These are phyloP conservation scores for Boletus subcaerulescens DNA, from an alignment of 768 basidiomycete species.

Conservation along the genomic window DNA sequence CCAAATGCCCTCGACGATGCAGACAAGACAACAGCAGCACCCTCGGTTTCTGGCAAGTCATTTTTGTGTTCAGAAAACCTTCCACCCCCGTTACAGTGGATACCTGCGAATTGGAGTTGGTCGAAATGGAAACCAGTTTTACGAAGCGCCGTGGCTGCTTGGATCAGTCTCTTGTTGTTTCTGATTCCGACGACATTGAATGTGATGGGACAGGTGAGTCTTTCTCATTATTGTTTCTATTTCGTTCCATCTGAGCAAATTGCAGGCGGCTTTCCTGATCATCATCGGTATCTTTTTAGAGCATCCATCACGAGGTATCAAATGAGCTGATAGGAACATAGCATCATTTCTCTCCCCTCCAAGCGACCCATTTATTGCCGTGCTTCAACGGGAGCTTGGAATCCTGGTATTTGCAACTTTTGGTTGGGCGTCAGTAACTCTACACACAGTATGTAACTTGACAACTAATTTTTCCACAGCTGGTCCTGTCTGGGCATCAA, in stretches of 20 bases:
- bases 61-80: conserved; percentile 9
- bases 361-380: conserved; percentile 61
- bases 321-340: conserved; percentile 22
- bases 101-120: conserved; percentile 54
- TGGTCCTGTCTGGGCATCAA: conserved; percentile 68
- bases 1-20: background rate
- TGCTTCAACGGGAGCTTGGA: conserved; percentile 61
- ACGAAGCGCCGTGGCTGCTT: conserved; percentile 59
- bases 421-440: conserved; percentile 59
- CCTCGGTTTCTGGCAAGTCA: background rate
- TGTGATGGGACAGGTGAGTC: conserved; percentile 54
- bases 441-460: background rate
- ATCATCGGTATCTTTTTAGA: conserved; percentile 47
- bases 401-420: conserved; percentile 47
- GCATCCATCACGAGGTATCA: background rate
- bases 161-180: conserved; percentile 58
- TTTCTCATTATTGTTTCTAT: background rate
- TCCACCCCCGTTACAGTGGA: conserved; percentile 47
- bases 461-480: conserved; percentile 31
- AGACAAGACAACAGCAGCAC: background rate
- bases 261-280: conserved; percentile 62
- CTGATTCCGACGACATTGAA: conserved; percentile 48
- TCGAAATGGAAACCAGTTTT: conserved; percentile 60
- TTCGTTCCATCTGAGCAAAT: background rate
- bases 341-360: conserved; percentile 68